phyloP scores from a whole-genome alignment of 2,329 filamentous ascomycete genomes.

The Leptographium wingfieldii region DNA sequence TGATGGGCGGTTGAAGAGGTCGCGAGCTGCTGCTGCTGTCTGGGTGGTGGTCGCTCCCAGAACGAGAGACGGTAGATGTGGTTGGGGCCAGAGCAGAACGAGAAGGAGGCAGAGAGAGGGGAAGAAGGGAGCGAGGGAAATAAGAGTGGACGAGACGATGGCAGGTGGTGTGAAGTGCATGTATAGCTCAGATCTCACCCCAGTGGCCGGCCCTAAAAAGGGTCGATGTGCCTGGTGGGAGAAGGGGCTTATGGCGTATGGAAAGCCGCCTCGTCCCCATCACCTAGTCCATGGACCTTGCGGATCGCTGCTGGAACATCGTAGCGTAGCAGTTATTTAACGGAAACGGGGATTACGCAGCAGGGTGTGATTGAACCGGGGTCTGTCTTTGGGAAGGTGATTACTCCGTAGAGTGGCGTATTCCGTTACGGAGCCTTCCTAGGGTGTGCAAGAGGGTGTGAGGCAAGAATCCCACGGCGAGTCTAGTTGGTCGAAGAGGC shows the following conservation, averaged over 20 bases:
- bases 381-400: not conserved
- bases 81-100: not conserved
- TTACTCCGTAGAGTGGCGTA: not conserved
- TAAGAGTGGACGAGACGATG: not conserved
- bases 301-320: not conserved
- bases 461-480: too few species aligned
- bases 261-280: too few species aligned
- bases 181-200: not conserved
- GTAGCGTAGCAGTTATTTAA: not conserved
- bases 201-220: too few species aligned
- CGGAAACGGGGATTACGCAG: not conserved
- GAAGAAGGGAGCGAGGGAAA: not conserved
- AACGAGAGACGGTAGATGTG: not conserved
- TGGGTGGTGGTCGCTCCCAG: not conserved
- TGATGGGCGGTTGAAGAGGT: slow-evolving; percentile 8
- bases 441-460: not conserved
- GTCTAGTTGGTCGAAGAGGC: not conserved
- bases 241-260: too few species aligned
- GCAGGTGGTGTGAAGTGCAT: not conserved
- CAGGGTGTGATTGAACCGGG: not conserved
- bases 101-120: not conserved
- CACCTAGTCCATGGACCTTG: not conserved
- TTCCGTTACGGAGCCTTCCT: not conserved
- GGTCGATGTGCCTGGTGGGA: too few species aligned
- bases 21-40: not conserved